Evolutionary conservation across 1,284 basidiomycete genomes (phyloP), one percentile per base, ranked within the genome.

Genomic region (Tilletiopsis washingtonensis): DNA sequence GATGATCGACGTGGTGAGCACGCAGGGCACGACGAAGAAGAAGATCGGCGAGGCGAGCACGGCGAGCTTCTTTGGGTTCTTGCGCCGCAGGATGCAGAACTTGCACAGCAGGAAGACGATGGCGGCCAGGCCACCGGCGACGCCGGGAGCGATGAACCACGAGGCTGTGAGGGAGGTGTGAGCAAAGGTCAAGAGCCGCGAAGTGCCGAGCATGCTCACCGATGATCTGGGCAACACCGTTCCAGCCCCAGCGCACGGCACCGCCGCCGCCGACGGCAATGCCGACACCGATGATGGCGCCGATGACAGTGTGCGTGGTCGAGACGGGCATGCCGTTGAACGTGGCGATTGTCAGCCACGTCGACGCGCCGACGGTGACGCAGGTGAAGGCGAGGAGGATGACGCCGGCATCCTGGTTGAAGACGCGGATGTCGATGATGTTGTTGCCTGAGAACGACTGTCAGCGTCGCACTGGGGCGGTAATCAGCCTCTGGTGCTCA

Each of bases 221-320:
- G 39, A 55, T 51, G 40, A 59, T 59, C 49, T 60, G 57, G 3
- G 51, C 34, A 3, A 62, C 54, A 5, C 55, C 55, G 40, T 57
- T 49, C 60, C 57, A 59, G 5, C 53, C 56, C 58, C 61, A 60
- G 43, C 55, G 50, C 43, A 61, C 54, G 40, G 46, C 50, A 7
- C 27, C 46, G 20, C 14, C 3, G 27, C 59, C 54, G 17, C 26
- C 43, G 19, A 49, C 51, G 7, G 61, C 61, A 12, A 64, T 46
- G 11, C 61, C 61, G 4, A 61, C 54, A 20, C 61, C 61, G 25
- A 54, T 55, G 24, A 61, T 45, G 2, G 54, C 47, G 4, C 59
- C 59, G 29, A 64, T 49, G 9, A 60, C 53, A 9, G 59, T 59
- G 40, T 64, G 59, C 12, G 61, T 64, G 7, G 59, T 61, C 12